Base-by-base conservation (phyloP, 371 early-diverging fungal species). In the Saksenaea oblongispora region DNA sequence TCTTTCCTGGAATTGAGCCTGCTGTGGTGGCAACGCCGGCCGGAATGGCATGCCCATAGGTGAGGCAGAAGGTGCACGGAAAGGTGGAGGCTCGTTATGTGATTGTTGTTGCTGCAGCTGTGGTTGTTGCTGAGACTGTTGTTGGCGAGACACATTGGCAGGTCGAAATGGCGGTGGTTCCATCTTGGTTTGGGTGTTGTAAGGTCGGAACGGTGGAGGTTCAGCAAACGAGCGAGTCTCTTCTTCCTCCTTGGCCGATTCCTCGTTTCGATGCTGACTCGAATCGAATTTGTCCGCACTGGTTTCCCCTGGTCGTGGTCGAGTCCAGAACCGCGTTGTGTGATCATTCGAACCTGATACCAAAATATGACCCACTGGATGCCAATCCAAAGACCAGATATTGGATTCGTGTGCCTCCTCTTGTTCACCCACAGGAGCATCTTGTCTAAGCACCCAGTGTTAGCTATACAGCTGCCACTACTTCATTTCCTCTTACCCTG, bases 301-400 rank as follows among this genome's bases (percentile, higher is more conserved):
- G 22, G 79, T 70, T 54, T 98, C 98, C 39, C 96, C 98, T 3
- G 98, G 99, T 35, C 99, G 85, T 27, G 92, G 91, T 34, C 99
- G 82, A 18, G 96, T 93, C 99, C 99, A 99, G 75, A 99, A 99
- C n/a, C 96, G 90, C 0, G 98, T 96, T 0, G 96, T 91, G 67
- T 97, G 94, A 77, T 99, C 99, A 63, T 99, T 98, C 14, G 96
- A 95, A 18, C 99, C 99, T 0, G 96, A 92, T 0, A 95, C 98
- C 10, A 99, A 81, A 9, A 98, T 87, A 76, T 99, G 99, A 0
- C 99, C 99, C 17, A 96, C 79, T 7, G 99, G 99, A 79, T 99
- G 99, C 95, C 96, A 99, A 69, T 98, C 99, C 39, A 99, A 76
- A 5, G 98, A 90, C 97, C 99, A 99, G n/a, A 99, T 90, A 54